Conservation (phyloP, 129 eudicot species). For the Tagetes patula region DNA sequence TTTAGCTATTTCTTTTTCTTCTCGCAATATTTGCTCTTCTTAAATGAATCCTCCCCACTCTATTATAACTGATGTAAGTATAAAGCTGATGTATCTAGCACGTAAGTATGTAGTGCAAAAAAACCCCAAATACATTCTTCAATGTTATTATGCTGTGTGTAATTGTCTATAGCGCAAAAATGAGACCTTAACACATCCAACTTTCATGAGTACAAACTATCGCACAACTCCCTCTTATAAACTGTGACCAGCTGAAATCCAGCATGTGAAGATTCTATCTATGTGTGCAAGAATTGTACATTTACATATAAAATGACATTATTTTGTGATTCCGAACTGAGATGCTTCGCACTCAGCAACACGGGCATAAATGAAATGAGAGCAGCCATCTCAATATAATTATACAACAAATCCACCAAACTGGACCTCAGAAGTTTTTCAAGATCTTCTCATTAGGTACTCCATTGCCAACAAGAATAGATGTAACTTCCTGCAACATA, state of each 20-base stretch:
- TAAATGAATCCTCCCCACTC: too few relatives aligned
- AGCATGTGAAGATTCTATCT: constrained; percentile 8
- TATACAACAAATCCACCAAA: constrained; percentile 36
- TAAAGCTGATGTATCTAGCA: too few relatives aligned
- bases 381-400: constrained; percentile 5
- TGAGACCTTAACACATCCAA: background rate
- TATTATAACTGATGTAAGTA: too few relatives aligned
- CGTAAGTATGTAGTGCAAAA: too few relatives aligned
- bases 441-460: constrained; percentile 63
- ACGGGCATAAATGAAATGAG: constrained; percentile 25
- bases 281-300: constrained; percentile 23
- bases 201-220: background rate
- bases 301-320: constrained; percentile 34
- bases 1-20: too few relatives aligned
- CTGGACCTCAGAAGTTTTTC: constrained; percentile 58
- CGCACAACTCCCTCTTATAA: background rate
- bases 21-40: too few relatives aligned
- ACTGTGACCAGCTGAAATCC: background rate
- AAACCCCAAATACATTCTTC: background rate
- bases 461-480: constrained; percentile 69
- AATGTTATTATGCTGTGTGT: background rate
- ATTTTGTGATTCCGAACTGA: constrained; percentile 14
- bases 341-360: constrained; percentile 1
- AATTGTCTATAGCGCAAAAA: background rate
- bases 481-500: constrained; percentile 73